Conservation (phyloP, 2,329 filamentous ascomycete genomes). For the Talaromyces sp. region DNA sequence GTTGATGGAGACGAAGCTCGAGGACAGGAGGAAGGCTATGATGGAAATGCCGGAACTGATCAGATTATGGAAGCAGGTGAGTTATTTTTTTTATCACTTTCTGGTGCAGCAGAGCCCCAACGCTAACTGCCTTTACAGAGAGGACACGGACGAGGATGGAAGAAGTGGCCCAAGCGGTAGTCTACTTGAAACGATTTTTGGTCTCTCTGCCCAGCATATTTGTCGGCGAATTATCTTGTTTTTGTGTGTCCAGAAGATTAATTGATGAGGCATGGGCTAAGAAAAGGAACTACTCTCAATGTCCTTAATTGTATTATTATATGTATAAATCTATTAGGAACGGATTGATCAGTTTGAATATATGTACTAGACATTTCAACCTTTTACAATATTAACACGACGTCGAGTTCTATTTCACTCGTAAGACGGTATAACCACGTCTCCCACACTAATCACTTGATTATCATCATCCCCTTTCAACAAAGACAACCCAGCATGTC, state of each 20-base stretch:
- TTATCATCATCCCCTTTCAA: conserved; percentile 13
- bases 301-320: conserved; percentile 10
- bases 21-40: conserved; percentile 87
- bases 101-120: neutral
- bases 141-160: conserved; percentile 69
- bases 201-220: neutral
- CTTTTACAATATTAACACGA: neutral
- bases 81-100: conserved; percentile 21
- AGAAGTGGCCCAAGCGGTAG: conserved; percentile 61
- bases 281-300: neutral
- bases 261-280: neutral
- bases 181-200: neutral
- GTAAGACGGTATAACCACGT: conserved; percentile 30
- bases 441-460: conserved; percentile 34
- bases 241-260: neutral
- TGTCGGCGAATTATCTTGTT: conserved; percentile 4
- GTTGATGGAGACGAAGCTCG: conserved; percentile 73
- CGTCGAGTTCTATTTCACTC: neutral
- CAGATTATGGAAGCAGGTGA: conserved; percentile 85
- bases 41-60: conserved; percentile 90
- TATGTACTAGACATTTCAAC: neutral
- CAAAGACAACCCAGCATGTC: conserved; percentile 53
- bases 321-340: conserved; percentile 3
- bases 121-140: conserved; percentile 38
- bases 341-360: neutral